Conservation (phyloP, 2,329 filamentous ascomycete species). For the Neodidymelliopsis sp. region DNA sequence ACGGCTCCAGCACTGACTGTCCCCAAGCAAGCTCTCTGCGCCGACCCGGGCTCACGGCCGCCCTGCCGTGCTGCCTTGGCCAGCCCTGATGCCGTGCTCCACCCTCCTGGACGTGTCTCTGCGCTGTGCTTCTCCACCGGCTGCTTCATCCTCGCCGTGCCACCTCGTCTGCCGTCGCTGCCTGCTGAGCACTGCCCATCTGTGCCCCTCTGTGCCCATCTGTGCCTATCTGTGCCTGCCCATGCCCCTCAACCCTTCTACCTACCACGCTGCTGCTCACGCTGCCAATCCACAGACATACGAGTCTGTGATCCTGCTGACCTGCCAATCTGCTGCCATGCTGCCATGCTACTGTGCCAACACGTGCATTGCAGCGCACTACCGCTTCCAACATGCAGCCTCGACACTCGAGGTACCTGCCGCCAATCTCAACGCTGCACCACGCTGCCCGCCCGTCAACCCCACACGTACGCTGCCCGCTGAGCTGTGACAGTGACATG, state of each 20-base stretch:
- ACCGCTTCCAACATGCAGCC: conserved; percentile 4
- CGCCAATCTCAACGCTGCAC: not conserved
- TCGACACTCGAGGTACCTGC: conserved; percentile 10
- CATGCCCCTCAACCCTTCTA: too few species aligned
- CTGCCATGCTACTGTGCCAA: too few species aligned
- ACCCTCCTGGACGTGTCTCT: conserved; percentile 17
- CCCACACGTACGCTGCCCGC: not conserved
- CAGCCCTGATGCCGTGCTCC: conserved; percentile 21
- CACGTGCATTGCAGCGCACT: conserved; percentile 13
- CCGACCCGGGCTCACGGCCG: conserved; percentile 17
- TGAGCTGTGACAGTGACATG: conserved; percentile 7
- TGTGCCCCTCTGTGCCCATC: too few species aligned
- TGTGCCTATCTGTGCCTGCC: too few species aligned
- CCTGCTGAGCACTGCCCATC: not conserved
- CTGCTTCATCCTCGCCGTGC: conserved; percentile 9
- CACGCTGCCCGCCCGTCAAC: not conserved
- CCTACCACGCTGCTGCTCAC: too few species aligned
- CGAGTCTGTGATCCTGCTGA: too few species aligned
- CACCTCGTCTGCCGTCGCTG: conserved; percentile 1
- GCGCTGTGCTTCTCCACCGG: conserved; percentile 1
- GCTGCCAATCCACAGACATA: too few species aligned
- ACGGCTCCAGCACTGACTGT: too few species aligned
- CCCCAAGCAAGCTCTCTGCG: not conserved
- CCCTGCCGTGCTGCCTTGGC: conserved; percentile 13
- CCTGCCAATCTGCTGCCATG: too few species aligned